A percentile compares a stretch with the other conserved stretches of the same genome.
These are phyloP conservation scores for Stentor coeruleus DNA, from an alignment of 73 alveolate genomes.

Conservation along the genomic window DNA sequence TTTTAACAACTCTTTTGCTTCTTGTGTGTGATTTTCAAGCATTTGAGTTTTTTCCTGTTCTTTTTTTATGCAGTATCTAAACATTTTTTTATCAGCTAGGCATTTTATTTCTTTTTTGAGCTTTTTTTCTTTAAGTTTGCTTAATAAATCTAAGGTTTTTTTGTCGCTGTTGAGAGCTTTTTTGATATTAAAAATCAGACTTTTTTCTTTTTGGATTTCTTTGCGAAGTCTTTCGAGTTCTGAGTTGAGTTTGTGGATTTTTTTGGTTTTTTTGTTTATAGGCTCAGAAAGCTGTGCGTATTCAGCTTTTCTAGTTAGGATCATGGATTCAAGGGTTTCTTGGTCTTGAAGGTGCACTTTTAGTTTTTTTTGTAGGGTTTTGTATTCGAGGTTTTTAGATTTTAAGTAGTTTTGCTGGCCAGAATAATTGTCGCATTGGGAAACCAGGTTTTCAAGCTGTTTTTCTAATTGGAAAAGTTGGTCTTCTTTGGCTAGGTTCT, in stretches of 20 bases:
- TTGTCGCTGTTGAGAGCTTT: background rate
- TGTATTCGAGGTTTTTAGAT: background rate
- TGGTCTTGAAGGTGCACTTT: background rate
- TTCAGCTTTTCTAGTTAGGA: background rate
- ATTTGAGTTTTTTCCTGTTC: background rate
- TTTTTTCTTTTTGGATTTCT: background rate
- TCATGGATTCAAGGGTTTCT: constrained; percentile 2
- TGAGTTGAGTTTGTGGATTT: background rate
- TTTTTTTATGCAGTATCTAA: background rate
- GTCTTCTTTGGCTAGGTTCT: background rate
- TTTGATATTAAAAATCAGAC: background rate
- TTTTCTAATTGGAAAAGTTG: background rate
- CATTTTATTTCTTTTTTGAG: background rate
- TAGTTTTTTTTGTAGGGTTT: background rate
- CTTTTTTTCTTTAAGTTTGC: background rate
- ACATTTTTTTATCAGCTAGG: background rate
- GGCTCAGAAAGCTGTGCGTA: background rate
- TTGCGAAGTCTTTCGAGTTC: background rate
- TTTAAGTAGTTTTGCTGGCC: background rate
- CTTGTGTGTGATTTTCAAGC: background rate
- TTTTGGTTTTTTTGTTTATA: background rate
- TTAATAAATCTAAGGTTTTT: background rate
- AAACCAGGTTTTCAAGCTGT: background rate
- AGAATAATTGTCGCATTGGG: background rate
- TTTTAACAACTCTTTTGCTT: background rate